Conservation (phyloP, 371 early-diverging fungal genomes). For the Mucor mucedo region DNA sequence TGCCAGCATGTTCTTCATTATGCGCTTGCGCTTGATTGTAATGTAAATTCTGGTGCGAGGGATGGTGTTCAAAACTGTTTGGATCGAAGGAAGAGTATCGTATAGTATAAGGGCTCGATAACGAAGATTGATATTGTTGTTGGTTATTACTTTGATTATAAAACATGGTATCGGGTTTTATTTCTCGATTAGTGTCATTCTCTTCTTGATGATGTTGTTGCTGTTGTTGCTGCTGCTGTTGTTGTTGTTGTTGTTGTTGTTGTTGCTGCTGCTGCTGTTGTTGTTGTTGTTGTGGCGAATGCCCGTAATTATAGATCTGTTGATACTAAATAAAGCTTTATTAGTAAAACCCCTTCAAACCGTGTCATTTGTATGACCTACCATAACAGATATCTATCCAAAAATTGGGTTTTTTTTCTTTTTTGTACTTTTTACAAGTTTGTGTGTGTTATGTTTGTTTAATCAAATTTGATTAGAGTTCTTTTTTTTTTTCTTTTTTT, state of each 20-base stretch:
- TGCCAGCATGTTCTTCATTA: constrained; percentile 8
- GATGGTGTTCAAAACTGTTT: constrained; percentile 16
- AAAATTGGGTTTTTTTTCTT: too few species aligned
- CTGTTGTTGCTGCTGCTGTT: not conserved
- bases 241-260: not conserved
- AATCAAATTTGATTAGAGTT: not conserved
- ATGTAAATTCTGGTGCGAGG: constrained; percentile 8
- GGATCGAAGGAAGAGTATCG: constrained; percentile 24
- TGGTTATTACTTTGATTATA: constrained; percentile 2
- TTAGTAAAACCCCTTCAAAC: not conserved
- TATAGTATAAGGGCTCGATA: constrained; percentile 3
- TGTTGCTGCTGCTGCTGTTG: not conserved
- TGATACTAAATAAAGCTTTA: constrained; percentile 17
- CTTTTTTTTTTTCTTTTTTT: constrained; percentile 8
- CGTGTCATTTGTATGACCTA: not conserved
- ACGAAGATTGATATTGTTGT: constrained; percentile 2
- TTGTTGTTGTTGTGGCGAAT: constrained; percentile 14
- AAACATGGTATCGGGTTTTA: not conserved
- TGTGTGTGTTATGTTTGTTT: not conserved
- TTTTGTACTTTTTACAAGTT: not conserved
- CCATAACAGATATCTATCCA: constrained; percentile 5
- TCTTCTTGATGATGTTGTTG: constrained; percentile 6
- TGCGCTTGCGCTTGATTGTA: constrained; percentile 4
- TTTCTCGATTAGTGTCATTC: constrained; percentile 1
- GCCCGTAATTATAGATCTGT: constrained; percentile 31